phyloP scores from a whole-genome alignment of 1,139 yeast genomes.

The Taphrina pruni region DNA sequence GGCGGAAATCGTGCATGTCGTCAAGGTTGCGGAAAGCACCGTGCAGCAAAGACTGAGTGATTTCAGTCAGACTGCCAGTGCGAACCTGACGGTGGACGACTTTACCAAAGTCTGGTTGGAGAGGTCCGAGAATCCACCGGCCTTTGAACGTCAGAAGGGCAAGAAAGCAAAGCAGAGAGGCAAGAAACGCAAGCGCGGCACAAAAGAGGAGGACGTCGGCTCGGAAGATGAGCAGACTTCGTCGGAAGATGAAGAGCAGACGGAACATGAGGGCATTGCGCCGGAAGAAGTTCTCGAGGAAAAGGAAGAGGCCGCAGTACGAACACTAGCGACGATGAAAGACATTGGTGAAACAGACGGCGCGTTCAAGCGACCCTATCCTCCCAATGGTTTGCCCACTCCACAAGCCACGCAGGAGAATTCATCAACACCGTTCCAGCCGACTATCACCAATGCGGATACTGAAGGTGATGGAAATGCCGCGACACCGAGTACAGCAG shows the following conservation, averaged over 20 bases:
- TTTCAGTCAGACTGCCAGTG: constrained; percentile 78
- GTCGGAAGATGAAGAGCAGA: constrained; percentile 11
- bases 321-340: constrained; percentile 31
- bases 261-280: constrained; percentile 9
- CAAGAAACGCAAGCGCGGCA: constrained; percentile 41
- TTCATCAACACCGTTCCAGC: constrained; percentile 43
- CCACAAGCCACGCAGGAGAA: constrained; percentile 26
- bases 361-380: constrained; percentile 29
- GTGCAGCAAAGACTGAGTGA: constrained; percentile 87
- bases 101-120: constrained; percentile 65
- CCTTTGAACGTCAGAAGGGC: constrained; percentile 63
- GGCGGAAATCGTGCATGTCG: constrained; percentile 90
- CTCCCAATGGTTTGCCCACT: constrained; percentile 18
- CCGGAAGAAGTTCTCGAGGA: constrained; percentile 19
- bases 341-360: constrained; percentile 14
- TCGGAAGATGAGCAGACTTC: background rate
- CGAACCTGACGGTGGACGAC: constrained; percentile 70
- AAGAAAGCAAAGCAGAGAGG: constrained; percentile 44
- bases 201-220: constrained; percentile 43
- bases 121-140: constrained; percentile 75
- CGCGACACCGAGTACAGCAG: background rate
- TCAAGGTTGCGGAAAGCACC: constrained; percentile 94
- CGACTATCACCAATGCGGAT: constrained; percentile 7
- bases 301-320: constrained; percentile 35
- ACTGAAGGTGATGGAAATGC: background rate